Evolutionary conservation across 2,329 filamentous ascomycete genomes (phyloP).

Genomic region (Catunica adiposa): DNA sequence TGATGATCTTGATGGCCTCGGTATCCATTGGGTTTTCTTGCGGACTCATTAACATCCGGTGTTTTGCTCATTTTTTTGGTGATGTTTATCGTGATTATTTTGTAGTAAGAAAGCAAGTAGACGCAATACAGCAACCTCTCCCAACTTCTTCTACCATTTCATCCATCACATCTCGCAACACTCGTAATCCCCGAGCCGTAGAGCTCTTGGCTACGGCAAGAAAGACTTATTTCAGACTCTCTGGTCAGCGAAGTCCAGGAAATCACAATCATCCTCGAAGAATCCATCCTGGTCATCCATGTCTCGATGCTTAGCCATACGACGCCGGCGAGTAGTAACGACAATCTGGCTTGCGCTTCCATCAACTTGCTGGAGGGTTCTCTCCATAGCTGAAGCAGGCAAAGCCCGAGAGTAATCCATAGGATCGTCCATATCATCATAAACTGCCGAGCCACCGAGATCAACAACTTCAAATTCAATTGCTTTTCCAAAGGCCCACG

Average conservation of each 20-base stretch:
- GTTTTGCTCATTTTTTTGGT: constrained; percentile 3
- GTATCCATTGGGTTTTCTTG: background rate
- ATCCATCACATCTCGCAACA: background rate
- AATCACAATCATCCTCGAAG: constrained; percentile 85
- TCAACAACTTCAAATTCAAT: constrained; percentile 36
- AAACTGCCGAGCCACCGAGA: constrained; percentile 28
- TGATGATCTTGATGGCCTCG: background rate
- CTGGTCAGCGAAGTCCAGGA: constrained; percentile 71
- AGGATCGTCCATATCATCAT: constrained; percentile 30
- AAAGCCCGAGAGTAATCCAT: constrained; percentile 42
- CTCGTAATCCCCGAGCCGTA: background rate
- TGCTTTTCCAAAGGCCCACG: constrained; percentile 45
- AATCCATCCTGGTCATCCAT: constrained; percentile 52
- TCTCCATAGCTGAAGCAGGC: constrained; percentile 48
- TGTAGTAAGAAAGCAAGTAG: background rate
- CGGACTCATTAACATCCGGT: background rate
- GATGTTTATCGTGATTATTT: background rate
- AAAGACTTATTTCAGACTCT: constrained; percentile 20
- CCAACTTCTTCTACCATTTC: background rate
- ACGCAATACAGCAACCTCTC: background rate
- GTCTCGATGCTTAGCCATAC: constrained; percentile 27
- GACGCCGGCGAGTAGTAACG: constrained; percentile 55
- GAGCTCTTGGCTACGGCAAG: background rate
- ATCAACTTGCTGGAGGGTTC: constrained; percentile 39
- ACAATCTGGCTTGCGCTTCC: constrained; percentile 66